These are phyloP conservation scores for Hanseniaspora valbyensis DNA, from an alignment of 805 yeast genomes.

Conservation along the genomic window DNA sequence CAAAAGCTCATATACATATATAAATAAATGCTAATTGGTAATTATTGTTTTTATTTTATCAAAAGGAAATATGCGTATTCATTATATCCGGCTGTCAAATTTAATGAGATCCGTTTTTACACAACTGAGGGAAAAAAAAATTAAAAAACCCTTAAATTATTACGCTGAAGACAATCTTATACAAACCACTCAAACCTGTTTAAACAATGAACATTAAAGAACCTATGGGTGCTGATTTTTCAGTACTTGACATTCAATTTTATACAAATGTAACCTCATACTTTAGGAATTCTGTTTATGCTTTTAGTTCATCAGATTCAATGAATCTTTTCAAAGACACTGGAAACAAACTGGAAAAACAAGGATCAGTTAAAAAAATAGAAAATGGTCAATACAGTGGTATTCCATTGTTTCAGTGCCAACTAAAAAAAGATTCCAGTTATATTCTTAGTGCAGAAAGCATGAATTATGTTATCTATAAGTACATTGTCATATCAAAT, in stretches of 20 bases:
- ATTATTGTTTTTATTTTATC: too few relatives aligned
- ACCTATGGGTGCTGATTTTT: not conserved
- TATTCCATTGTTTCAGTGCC: slow-evolving; percentile 1
- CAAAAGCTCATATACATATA: too few relatives aligned
- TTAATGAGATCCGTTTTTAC: too few relatives aligned
- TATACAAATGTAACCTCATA: slow-evolving; percentile 4
- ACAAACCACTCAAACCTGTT: too few relatives aligned
- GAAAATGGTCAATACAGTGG: not conserved
- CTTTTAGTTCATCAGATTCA: slow-evolving; percentile 4
- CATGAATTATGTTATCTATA: slow-evolving; percentile 4
- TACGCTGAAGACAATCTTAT: too few relatives aligned
- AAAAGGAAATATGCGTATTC: too few relatives aligned
- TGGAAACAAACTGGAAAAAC: not conserved
- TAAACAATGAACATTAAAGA: not conserved
- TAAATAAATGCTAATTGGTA: too few relatives aligned
- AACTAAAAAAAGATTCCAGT: slow-evolving; percentile 3
- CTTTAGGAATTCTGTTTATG: slow-evolving; percentile 2
- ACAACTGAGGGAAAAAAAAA: too few relatives aligned
- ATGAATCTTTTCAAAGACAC: slow-evolving; percentile 2
- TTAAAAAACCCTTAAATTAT: too few relatives aligned
- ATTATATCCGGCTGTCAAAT: too few relatives aligned
- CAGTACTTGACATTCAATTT: not conserved
- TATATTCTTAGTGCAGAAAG: not conserved
- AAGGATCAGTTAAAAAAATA: not conserved
- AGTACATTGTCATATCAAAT: not conserved